phyloP scores from a whole-genome alignment of 805 yeast genomes.

The Maudiozyma barnettii region DNA sequence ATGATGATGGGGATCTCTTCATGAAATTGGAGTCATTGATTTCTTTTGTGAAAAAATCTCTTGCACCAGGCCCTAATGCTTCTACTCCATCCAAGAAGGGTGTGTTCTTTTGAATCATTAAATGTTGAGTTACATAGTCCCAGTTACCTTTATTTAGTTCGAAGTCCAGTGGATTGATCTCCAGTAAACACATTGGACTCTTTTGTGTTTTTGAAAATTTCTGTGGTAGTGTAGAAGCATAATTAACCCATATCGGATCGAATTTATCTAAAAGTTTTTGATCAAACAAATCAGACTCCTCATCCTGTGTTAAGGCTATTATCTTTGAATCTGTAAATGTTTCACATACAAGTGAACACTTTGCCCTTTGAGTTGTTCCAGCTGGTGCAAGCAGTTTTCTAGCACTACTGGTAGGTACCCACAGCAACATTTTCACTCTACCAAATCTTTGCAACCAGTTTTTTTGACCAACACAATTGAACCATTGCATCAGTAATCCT shows the following conservation, averaged over 20 bases:
- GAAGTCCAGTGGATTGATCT: conserved; percentile 40
- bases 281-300: conserved; percentile 15
- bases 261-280: conserved; percentile 11
- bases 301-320: conserved; percentile 37
- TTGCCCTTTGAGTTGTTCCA: conserved; percentile 43
- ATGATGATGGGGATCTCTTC: conserved; percentile 37
- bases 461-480: conserved; percentile 53
- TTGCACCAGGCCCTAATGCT: conserved; percentile 76
- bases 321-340: conserved; percentile 50
- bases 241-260: conserved; percentile 27
- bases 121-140: conserved; percentile 57
- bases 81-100: conserved; percentile 39
- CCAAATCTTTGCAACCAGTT: conserved; percentile 74
- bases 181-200: conserved; percentile 45
- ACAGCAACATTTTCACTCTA: conserved; percentile 61
- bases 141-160: conserved; percentile 45
- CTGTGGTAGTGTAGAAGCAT: conserved; percentile 22
- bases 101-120: conserved; percentile 40
- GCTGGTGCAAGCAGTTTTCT: conserved; percentile 51
- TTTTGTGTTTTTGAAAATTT: neutral
- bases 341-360: conserved; percentile 57
- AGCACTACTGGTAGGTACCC: conserved; percentile 55
- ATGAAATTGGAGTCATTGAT: conserved; percentile 32
- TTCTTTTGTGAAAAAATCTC: conserved; percentile 34
- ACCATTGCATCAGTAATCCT: conserved; percentile 64